phyloP scores from a whole-genome alignment of 2,329 filamentous ascomycete species.

The Pleurostoma richardsiae region DNA sequence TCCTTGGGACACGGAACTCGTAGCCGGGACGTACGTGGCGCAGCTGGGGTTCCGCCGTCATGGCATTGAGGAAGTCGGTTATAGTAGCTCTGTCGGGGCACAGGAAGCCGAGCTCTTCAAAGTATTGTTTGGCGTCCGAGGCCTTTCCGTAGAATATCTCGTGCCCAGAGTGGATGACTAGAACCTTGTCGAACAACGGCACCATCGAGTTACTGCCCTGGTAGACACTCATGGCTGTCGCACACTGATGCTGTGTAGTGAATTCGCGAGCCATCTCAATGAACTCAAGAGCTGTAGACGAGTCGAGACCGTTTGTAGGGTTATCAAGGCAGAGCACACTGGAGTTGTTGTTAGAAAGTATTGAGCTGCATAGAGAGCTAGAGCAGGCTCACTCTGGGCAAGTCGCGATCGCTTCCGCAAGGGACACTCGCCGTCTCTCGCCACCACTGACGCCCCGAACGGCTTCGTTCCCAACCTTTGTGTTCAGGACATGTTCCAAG shows the following conservation, averaged over 20 bases:
- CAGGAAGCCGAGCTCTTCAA: constrained; percentile 53
- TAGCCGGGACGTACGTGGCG: constrained; percentile 33
- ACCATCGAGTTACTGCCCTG: constrained; percentile 55
- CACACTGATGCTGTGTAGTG: constrained; percentile 45
- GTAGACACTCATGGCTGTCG: constrained; percentile 55
- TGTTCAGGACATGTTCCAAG: constrained; percentile 54
- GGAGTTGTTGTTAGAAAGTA: constrained; percentile 15
- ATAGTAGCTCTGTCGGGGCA: constrained; percentile 53
- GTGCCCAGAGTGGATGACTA: constrained; percentile 59
- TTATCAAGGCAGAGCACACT: constrained; percentile 15
- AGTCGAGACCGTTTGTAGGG: constrained; percentile 59
- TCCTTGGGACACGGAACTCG: constrained; percentile 40
- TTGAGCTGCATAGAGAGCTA: neutral
- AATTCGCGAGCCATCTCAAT: constrained; percentile 54
- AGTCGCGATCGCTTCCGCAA: constrained; percentile 60
- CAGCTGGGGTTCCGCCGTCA: constrained; percentile 39
- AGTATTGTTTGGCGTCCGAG: constrained; percentile 47
- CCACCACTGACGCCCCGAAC: constrained; percentile 55
- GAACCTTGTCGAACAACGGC: constrained; percentile 57
- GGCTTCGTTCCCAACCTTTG: constrained; percentile 56
- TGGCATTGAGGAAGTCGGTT: constrained; percentile 52
- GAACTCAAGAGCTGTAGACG: constrained; percentile 50
- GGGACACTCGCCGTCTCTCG: constrained; percentile 61
- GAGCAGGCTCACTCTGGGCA: constrained; percentile 20
- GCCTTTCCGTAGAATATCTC: constrained; percentile 59